A percentile compares a stretch with the other conserved stretches of the same genome.
These are phyloP conservation scores for Persicaria maculosa DNA, from an alignment of 148 eudicot genomes.

Conservation along the genomic window DNA sequence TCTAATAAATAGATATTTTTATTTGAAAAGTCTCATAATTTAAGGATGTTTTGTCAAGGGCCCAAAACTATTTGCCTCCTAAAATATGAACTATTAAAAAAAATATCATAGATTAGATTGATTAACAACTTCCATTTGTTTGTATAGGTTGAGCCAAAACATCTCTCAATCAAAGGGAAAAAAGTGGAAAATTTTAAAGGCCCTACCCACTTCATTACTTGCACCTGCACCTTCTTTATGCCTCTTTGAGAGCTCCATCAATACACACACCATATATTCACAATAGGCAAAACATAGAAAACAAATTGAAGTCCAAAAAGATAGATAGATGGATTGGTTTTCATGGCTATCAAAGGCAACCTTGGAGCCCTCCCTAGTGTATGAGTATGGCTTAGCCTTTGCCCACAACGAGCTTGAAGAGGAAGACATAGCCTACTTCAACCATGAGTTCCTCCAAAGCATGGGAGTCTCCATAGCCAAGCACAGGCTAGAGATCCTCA, in stretches of 20 bases:
- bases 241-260: neutral
- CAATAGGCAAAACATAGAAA: neutral
- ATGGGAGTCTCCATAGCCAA: slow-evolving; percentile 91
- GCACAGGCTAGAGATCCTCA: slow-evolving; percentile 88
- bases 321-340: slow-evolving; percentile 69
- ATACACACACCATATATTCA: neutral
- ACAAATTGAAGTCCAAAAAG: neutral
- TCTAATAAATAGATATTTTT: no score
- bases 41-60: neutral
- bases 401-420: slow-evolving; percentile 78
- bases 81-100: neutral
- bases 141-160: neutral
- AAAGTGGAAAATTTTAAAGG: neutral
- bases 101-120: neutral
- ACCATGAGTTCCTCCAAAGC: slow-evolving; percentile 94
- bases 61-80: neutral
- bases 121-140: neutral
- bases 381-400: slow-evolving; percentile 65
- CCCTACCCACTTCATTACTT: neutral
- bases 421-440: slow-evolving; percentile 67
- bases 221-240: neutral
- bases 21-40: no score
- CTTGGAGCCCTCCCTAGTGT: slow-evolving; percentile 59
- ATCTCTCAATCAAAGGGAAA: neutral
- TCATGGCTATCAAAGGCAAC: slow-evolving; percentile 79